phyloP scores from a whole-genome alignment of 805 yeast species.

The Saccharomycopsis sp. region DNA sequence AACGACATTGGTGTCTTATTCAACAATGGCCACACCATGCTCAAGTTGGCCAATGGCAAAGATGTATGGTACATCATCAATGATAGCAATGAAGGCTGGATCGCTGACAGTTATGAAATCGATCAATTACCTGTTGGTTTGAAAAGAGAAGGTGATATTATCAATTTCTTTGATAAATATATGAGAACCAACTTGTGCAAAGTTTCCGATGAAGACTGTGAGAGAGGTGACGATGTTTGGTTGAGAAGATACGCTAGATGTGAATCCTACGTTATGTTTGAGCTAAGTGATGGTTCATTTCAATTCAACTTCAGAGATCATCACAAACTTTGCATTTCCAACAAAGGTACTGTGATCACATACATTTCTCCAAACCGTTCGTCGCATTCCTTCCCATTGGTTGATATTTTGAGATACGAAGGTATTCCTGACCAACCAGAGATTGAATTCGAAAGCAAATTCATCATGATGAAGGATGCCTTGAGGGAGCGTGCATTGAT shows the following conservation, averaged over 20 bases:
- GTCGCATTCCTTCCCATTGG: slow-evolving; percentile 55
- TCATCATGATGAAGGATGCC: slow-evolving; percentile 57
- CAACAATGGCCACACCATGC: slow-evolving; percentile 74
- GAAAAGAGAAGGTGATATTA: slow-evolving; percentile 70
- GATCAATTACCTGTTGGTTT: slow-evolving; percentile 38
- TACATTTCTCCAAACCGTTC: slow-evolving; percentile 73
- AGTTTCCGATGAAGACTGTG: slow-evolving; percentile 46
- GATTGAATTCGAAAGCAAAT: slow-evolving; percentile 37
- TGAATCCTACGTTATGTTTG: slow-evolving; percentile 79
- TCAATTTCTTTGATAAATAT: slow-evolving; percentile 81
- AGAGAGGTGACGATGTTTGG: slow-evolving; percentile 57
- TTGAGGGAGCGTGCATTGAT: slow-evolving; percentile 31
- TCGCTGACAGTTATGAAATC: slow-evolving; percentile 38
- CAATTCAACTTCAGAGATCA: slow-evolving; percentile 96
- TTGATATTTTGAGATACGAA: slow-evolving; percentile 39
- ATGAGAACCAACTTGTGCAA: slow-evolving; percentile 86
- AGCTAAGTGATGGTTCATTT: slow-evolving; percentile 81
- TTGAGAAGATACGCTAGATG: slow-evolving; percentile 77
- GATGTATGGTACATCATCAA: slow-evolving; percentile 56
- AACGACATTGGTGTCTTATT: slow-evolving; percentile 87
- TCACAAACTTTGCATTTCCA: slow-evolving; percentile 74
- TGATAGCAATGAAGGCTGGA: slow-evolving; percentile 44
- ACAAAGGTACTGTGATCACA: slow-evolving; percentile 65
- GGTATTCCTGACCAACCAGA: slow-evolving; percentile 39
- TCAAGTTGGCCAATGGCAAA: slow-evolving; percentile 56